Percentiles rank a stretch among this genome's conserved stretches.
phyloP scores from a whole-genome alignment of 495 filamentous ascomycete species.

The Patellaria atrata region DNA sequence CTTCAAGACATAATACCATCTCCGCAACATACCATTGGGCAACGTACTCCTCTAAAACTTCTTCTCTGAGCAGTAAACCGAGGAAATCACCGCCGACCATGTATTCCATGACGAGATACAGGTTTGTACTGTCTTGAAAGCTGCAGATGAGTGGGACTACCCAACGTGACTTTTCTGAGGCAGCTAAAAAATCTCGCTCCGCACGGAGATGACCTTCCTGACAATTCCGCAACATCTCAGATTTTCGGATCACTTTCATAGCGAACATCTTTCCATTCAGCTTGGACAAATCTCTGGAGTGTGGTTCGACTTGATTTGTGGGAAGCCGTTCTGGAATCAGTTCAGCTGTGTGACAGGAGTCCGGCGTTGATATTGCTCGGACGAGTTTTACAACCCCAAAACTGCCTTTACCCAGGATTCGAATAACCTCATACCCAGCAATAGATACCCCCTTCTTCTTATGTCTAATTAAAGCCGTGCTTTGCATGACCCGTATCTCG shows the following conservation, averaged over 20 bases:
- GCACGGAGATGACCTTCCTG: constrained; percentile 89
- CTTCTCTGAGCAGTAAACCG: constrained; percentile 66
- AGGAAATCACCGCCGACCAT: constrained; percentile 94
- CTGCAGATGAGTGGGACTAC: constrained; percentile 76
- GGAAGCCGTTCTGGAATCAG: not conserved
- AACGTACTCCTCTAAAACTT: constrained; percentile 59
- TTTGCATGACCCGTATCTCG: constrained; percentile 53
- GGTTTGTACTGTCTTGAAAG: constrained; percentile 69
- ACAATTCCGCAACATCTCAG: constrained; percentile 71
- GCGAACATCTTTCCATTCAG: constrained; percentile 54
- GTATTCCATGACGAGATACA: constrained; percentile 95
- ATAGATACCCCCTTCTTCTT: constrained; percentile 32
- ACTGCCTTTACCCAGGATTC: constrained; percentile 85
- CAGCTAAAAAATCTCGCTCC: constrained; percentile 81
- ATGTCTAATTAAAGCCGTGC: constrained; percentile 33
- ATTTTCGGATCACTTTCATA: constrained; percentile 94
- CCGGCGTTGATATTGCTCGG: constrained; percentile 15
- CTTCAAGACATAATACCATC: constrained; percentile 91
- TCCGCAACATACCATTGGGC: constrained; percentile 82
- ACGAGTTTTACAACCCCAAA: constrained; percentile 86
- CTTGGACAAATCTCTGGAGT: constrained; percentile 4
- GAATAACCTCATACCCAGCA: constrained; percentile 63
- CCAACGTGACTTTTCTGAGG: constrained; percentile 70
- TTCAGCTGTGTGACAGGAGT: constrained; percentile 2
- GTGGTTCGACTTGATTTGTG: constrained; percentile 1